Conservation (phyloP, 208 protist species). For the Trypanosoma grayi region DNA sequence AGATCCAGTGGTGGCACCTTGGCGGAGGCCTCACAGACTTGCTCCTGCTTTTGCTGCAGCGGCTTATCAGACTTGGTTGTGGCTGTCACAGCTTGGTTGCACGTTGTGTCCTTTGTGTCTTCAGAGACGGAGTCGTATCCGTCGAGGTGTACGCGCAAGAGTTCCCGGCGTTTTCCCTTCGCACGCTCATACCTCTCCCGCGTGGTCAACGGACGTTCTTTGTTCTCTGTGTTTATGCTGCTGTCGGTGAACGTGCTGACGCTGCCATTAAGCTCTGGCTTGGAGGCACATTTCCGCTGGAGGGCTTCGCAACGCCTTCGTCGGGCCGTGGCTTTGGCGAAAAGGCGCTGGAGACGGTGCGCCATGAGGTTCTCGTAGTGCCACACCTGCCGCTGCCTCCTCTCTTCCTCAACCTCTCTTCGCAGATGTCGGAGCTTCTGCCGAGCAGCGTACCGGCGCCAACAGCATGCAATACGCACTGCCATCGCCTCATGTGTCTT, state of each 20-base stretch:
- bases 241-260: not conserved
- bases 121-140: not conserved
- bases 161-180: slow-evolving; percentile 55
- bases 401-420: not conserved
- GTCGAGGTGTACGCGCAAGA: slow-evolving; percentile 15
- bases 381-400: slow-evolving; percentile 4
- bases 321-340: slow-evolving; percentile 1
- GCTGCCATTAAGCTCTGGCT: not conserved
- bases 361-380: slow-evolving; percentile 23
- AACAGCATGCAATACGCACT: slow-evolving; percentile 17
- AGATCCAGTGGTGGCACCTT: slow-evolving; percentile 11
- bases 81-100: not conserved
- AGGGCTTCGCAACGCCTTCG: slow-evolving; percentile 2
- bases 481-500: slow-evolving; percentile 6
- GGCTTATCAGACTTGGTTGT: not conserved
- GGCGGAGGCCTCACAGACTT: not conserved
- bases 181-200: slow-evolving; percentile 64
- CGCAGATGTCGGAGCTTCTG: not conserved
- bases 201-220: slow-evolving; percentile 18
- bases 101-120: not conserved
- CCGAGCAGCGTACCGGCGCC: slow-evolving; percentile 16
- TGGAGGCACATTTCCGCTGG: slow-evolving; percentile 3
- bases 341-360: slow-evolving; percentile 16
- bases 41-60: not conserved
- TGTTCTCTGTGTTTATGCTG: not conserved